phyloP scores from a whole-genome alignment of 805 yeast species.

The Brettanomyces sp. region DNA sequence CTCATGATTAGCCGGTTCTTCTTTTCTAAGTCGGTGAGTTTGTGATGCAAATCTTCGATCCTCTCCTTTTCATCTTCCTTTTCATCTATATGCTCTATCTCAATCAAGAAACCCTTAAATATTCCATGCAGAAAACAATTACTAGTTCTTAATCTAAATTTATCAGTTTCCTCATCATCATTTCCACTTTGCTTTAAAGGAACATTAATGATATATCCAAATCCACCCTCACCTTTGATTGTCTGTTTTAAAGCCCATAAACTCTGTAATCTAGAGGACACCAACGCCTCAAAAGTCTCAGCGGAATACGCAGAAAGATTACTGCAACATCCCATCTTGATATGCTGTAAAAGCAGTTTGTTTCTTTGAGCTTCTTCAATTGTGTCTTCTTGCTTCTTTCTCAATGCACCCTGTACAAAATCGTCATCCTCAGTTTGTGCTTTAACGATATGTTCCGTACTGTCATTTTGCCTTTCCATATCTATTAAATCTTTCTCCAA shows the following conservation, averaged over 20 bases:
- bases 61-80: slow-evolving; percentile 7
- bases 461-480: slow-evolving; percentile 2
- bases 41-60: slow-evolving; percentile 4
- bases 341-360: slow-evolving; percentile 20
- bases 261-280: slow-evolving; percentile 52
- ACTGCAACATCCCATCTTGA: slow-evolving; percentile 41
- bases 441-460: background rate
- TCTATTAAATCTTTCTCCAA: slow-evolving; percentile 7
- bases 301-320: slow-evolving; percentile 24
- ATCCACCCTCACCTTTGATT: slow-evolving; percentile 69
- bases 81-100: slow-evolving; percentile 36
- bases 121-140: slow-evolving; percentile 68
- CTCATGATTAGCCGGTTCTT: slow-evolving; percentile 20
- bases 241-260: slow-evolving; percentile 64
- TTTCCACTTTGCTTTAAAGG: slow-evolving; percentile 13
- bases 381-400: slow-evolving; percentile 18
- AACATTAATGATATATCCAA: slow-evolving; percentile 44
- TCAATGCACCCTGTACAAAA: slow-evolving; percentile 5
- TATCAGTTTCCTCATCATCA: slow-evolving; percentile 26
- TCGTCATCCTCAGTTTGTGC: slow-evolving; percentile 6
- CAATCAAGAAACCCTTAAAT: slow-evolving; percentile 61
- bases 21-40: slow-evolving; percentile 9
- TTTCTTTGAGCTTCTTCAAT: slow-evolving; percentile 9
- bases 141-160: slow-evolving; percentile 49
- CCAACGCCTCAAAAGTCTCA: slow-evolving; percentile 48